Percentiles rank a stretch among this genome's conserved stretches.
Evolutionary conservation across 345 rosid species (phyloP).

Genomic region (Eutrema japonicum): DNA sequence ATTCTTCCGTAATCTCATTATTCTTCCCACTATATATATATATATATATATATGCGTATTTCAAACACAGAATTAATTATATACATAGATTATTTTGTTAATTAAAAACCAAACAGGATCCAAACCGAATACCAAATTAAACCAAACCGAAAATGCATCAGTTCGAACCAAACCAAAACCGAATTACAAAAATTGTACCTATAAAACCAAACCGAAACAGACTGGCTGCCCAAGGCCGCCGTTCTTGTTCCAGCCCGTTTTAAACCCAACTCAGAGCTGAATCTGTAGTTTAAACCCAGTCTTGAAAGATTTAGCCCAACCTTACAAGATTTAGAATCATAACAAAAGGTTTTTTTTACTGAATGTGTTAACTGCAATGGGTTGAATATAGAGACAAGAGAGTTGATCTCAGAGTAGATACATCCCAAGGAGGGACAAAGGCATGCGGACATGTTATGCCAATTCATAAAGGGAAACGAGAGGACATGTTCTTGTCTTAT

Average conservation of each 20-base stretch:
- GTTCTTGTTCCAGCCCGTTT: background rate
- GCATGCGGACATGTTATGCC: slow-evolving; percentile 47
- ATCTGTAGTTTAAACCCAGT: background rate
- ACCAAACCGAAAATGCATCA: no score
- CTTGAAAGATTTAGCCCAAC: background rate
- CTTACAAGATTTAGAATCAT: background rate
- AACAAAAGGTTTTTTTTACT: background rate
- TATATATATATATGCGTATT: no score
- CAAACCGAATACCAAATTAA: no score
- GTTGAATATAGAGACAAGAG: slow-evolving; percentile 33
- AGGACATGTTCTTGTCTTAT: slow-evolving; percentile 46
- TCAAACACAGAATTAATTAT: no score
- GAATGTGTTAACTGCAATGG: slow-evolving; percentile 12
- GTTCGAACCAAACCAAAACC: no score
- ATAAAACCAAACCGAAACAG: no score
- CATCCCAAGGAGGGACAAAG: slow-evolving; percentile 40
- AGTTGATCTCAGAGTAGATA: slow-evolving; percentile 41
- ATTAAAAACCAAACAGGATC: no score
- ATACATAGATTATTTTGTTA: no score
- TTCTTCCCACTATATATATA: no score
- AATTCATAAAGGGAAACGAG: slow-evolving; percentile 37
- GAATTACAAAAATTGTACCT: no score
- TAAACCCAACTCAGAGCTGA: background rate
- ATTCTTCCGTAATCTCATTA: no score
- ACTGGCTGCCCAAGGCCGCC: no score